Conservation (phyloP, 768 basidiomycete genomes). For the Amanita rimosa region DNA sequence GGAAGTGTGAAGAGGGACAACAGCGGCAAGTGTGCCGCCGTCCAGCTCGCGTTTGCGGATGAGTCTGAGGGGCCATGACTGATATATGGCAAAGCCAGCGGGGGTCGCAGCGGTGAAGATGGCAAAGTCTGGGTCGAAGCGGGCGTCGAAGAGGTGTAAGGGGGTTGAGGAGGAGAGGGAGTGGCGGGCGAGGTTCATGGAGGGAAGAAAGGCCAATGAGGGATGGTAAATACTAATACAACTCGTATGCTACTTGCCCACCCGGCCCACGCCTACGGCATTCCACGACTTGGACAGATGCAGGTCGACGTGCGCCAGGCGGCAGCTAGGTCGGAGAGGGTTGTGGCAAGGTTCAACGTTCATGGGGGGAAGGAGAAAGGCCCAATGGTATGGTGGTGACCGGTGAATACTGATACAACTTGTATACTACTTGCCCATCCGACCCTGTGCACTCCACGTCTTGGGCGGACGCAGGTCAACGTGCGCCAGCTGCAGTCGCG, state of each 20-base stretch:
- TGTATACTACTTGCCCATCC: background rate
- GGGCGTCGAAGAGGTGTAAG: conserved; percentile 64
- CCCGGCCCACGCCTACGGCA: conserved; percentile 23
- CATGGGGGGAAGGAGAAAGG: conserved; percentile 29
- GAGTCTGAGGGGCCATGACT: conserved; percentile 61
- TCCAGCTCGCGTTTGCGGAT: conserved; percentile 75
- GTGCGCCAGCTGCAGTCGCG: conserved; percentile 64
- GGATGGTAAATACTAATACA: background rate
- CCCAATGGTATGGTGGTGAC: background rate
- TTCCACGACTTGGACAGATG: conserved; percentile 73
- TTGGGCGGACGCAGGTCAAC: conserved; percentile 71
- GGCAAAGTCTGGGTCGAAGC: conserved; percentile 68
- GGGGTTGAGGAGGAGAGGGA: conserved; percentile 70
- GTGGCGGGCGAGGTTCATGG: conserved; percentile 81
- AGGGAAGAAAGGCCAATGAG: background rate
- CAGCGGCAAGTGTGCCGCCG: conserved; percentile 69
- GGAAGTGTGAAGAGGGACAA: conserved; percentile 69
- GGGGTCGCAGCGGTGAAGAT: conserved; percentile 77
- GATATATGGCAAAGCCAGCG: conserved; percentile 77
- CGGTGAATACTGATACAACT: background rate
- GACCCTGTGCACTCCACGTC: conserved; percentile 45
- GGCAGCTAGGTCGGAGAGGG: conserved; percentile 58
- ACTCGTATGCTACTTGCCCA: background rate
- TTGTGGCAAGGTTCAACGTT: conserved; percentile 77
- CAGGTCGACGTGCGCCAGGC: conserved; percentile 53